Evolutionary conservation across 2,329 filamentous ascomycete species (phyloP).

Genomic region (Epichloe baconii): DNA sequence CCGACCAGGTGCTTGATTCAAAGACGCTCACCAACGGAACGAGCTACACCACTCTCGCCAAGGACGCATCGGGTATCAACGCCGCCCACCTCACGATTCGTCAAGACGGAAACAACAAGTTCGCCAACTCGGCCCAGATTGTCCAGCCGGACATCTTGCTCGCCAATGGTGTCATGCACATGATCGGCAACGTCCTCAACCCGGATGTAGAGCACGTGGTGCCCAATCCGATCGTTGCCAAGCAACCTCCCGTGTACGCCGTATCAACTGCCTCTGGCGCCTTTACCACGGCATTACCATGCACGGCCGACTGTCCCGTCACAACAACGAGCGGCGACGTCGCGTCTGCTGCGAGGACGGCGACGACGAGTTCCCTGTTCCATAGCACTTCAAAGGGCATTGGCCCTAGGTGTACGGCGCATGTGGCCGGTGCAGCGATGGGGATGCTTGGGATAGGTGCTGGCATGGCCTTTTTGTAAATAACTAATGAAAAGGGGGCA

Average conservation of each 20-base stretch:
- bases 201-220: conserved; percentile 21
- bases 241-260: conserved; percentile 39
- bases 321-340: conserved; percentile 11
- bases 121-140: conserved; percentile 40
- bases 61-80: conserved; percentile 27
- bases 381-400: conserved; percentile 14
- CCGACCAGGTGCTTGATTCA: conserved; percentile 40
- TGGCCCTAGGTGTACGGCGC: conserved; percentile 14
- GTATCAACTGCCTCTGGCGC: conserved; percentile 32
- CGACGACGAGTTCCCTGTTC: conserved; percentile 8
- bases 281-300: conserved; percentile 31
- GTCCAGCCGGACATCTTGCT: conserved; percentile 39
- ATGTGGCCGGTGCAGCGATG: conserved; percentile 16
- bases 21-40: conserved; percentile 21
- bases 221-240: conserved; percentile 25
- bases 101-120: conserved; percentile 31
- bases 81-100: conserved; percentile 22
- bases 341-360: conserved; percentile 9
- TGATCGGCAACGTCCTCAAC: conserved; percentile 41
- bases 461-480: conserved; percentile 13
- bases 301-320: conserved; percentile 26
- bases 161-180: conserved; percentile 44
- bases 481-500: neutral
- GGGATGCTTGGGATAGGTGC: conserved; percentile 18
- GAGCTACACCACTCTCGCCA: conserved; percentile 21